Evolutionary conservation across 2,329 filamentous ascomycete genomes (phyloP).

Genomic region (Cytospora mali): DNA sequence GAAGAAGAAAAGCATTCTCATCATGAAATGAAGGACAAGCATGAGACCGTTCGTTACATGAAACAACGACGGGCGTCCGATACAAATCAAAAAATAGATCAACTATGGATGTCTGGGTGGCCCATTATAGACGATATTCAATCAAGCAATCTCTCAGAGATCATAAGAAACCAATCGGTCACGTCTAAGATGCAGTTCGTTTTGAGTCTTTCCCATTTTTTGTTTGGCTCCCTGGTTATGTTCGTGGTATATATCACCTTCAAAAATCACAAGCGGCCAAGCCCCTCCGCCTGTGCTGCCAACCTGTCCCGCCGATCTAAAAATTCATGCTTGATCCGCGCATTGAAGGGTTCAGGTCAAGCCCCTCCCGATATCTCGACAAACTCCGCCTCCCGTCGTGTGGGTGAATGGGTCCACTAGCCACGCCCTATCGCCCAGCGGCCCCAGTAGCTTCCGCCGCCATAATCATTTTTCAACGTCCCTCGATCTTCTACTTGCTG

Average conservation of each 20-base stretch:
- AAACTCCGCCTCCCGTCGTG: not conserved
- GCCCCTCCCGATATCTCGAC: not conserved
- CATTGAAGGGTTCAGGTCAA: not conserved
- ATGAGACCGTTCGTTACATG: not conserved
- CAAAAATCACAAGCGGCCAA: not conserved
- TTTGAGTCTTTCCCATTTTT: not conserved
- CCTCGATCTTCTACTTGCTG: not conserved
- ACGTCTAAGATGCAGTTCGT: not conserved
- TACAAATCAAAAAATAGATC: not conserved
- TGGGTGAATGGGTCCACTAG: not conserved
- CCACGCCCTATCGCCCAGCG: not conserved
- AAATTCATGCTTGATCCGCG: constrained; percentile 1
- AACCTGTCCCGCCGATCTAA: not conserved
- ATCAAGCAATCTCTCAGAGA: not conserved
- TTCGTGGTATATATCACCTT: constrained; percentile 17
- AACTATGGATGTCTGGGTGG: not conserved
- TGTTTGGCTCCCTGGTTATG: not conserved
- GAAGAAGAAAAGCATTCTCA: not conserved
- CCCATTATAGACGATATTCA: not conserved
- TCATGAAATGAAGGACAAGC: not conserved
- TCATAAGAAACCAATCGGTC: not conserved
- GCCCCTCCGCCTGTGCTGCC: not conserved
- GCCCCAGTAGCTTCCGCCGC: not conserved
- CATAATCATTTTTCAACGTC: not conserved
- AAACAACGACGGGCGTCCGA: not conserved